Evolutionary conservation across 2,329 filamentous ascomycete genomes (phyloP).

Genomic region (Lasiodiplodia citricola): DNA sequence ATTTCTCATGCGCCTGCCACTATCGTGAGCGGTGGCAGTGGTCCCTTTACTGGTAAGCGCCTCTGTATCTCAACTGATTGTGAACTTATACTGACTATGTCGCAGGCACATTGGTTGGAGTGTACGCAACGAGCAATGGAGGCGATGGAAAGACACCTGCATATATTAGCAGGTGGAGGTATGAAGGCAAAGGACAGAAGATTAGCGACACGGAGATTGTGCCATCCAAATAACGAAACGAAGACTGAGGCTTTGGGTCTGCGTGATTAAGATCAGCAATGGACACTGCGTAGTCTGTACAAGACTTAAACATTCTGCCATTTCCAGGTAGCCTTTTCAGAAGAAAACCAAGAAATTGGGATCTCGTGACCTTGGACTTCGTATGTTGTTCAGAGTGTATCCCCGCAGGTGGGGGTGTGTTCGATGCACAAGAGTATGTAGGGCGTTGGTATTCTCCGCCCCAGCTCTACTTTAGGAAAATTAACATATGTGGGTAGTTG

Average conservation of each 20-base stretch:
- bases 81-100: not conserved
- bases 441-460: too few relatives aligned
- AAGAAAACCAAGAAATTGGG: too few relatives aligned
- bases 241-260: not conserved
- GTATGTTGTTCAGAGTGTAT: too few relatives aligned
- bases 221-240: not conserved
- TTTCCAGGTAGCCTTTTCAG: too few relatives aligned
- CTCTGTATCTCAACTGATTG: not conserved
- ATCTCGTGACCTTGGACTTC: too few relatives aligned
- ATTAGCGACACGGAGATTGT: conserved; percentile 48
- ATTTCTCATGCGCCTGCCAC: conserved; percentile 35
- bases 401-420: too few relatives aligned
- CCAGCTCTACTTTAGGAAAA: too few relatives aligned
- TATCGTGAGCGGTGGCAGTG: conserved; percentile 38
- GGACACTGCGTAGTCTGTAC: not conserved
- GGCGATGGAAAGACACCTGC: conserved; percentile 49
- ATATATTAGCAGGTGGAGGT: conserved; percentile 57
- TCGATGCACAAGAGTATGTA: too few relatives aligned
- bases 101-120: conserved; percentile 57
- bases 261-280: not conserved
- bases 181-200: conserved; percentile 38
- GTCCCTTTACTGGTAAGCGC: conserved; percentile 29
- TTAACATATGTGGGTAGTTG: too few relatives aligned
- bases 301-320: too few relatives aligned
- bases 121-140: conserved; percentile 61